phyloP scores from a whole-genome alignment of 768 basidiomycete species.

The Dendrothele bispora region DNA sequence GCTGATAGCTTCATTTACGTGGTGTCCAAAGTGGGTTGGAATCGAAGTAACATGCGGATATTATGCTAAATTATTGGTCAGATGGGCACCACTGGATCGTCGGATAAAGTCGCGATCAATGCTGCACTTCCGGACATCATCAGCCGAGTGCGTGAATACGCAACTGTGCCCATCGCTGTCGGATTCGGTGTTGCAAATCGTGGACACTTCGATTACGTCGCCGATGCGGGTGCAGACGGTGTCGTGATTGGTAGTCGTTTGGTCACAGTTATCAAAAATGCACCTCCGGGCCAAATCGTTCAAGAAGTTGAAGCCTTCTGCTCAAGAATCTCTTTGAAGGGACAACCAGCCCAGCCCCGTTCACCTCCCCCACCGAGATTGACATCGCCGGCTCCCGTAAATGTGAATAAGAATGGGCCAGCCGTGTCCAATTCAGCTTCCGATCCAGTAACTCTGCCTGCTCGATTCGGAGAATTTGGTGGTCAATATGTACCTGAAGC shows the following conservation, averaged over 20 bases:
- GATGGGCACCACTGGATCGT: constrained; percentile 99
- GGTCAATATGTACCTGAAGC: constrained; percentile 98
- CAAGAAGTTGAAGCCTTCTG: constrained; percentile 72
- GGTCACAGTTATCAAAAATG: constrained; percentile 74
- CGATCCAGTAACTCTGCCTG: constrained; percentile 56
- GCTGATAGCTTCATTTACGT: constrained; percentile 98
- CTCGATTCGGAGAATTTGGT: constrained; percentile 92
- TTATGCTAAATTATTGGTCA: constrained; percentile 27
- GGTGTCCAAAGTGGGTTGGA: constrained; percentile 78
- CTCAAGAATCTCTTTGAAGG: constrained; percentile 58
- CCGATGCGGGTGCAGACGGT: constrained; percentile 88
- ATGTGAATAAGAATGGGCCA: constrained; percentile 27
- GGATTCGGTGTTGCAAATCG: constrained; percentile 95
- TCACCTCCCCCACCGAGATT: constrained; percentile 23
- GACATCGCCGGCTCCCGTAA: constrained; percentile 28
- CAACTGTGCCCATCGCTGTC: constrained; percentile 85
- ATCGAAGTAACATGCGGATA: neutral
- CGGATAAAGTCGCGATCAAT: constrained; percentile 70
- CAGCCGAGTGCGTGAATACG: constrained; percentile 74
- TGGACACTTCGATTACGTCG: constrained; percentile 84
- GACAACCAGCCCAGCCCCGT: constrained; percentile 32
- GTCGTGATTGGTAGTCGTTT: constrained; percentile 92
- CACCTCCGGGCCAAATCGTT: constrained; percentile 48
- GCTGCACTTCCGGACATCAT: constrained; percentile 80
- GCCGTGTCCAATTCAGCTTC: constrained; percentile 28